phyloP scores from a whole-genome alignment of 2,329 filamentous ascomycete species.

The Colletotrichum viniferum region DNA sequence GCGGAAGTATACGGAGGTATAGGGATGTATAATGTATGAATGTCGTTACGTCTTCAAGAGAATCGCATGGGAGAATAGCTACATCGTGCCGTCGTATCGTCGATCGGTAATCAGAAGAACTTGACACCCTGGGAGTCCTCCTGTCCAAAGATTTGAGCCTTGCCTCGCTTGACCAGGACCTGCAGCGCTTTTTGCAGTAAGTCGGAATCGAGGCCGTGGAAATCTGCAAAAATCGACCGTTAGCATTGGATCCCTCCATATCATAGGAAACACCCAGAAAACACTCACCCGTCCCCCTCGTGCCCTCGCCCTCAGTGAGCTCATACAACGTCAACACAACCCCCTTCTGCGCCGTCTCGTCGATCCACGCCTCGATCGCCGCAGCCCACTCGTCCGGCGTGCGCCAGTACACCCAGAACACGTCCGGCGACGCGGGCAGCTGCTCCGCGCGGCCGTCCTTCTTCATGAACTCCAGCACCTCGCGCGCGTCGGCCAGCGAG shows the following conservation, averaged over 20 bases:
- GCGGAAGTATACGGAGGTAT: background rate
- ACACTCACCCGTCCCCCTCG: slow-evolving; percentile 65
- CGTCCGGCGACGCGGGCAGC: slow-evolving; percentile 52
- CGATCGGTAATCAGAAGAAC: slow-evolving; percentile 73
- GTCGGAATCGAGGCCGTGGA: slow-evolving; percentile 86
- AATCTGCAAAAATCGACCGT: slow-evolving; percentile 57
- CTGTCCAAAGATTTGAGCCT: slow-evolving; percentile 90
- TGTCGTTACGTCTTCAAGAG: background rate
- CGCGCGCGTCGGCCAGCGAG: slow-evolving; percentile 53
- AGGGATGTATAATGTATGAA: background rate
- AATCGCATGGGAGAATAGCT: background rate
- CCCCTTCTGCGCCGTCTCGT: slow-evolving; percentile 87
- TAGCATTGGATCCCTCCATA: background rate
- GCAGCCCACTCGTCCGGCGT: slow-evolving; percentile 90
- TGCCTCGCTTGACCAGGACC: slow-evolving; percentile 85
- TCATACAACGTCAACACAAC: slow-evolving; percentile 93
- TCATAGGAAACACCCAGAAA: too few species aligned
- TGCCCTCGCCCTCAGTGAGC: slow-evolving; percentile 84
- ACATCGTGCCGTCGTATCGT: background rate
- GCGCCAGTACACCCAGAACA: slow-evolving; percentile 82
- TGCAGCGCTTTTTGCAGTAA: slow-evolving; percentile 79
- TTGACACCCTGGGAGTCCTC: slow-evolving; percentile 93
- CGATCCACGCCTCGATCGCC: slow-evolving; percentile 78
- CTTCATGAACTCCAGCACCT: slow-evolving; percentile 64
- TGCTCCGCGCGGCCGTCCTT: slow-evolving; percentile 70